Percentiles rank a stretch among this genome's conserved stretches.
phyloP scores from a whole-genome alignment of 208 protist genomes.

The Leishmania gerbilli region DNA sequence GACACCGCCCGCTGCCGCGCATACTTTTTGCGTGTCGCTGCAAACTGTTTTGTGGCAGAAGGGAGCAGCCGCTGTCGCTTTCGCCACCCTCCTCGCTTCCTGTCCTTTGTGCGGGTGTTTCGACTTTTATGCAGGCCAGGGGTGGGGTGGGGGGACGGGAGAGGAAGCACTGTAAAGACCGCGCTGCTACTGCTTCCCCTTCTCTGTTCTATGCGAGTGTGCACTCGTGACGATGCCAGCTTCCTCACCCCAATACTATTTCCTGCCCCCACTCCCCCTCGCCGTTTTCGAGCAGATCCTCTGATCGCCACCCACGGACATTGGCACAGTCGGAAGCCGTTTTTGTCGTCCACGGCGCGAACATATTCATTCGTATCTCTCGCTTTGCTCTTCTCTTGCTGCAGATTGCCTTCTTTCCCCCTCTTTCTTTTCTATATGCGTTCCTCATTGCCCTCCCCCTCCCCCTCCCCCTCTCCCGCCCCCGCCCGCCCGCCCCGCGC shows the following conservation, averaged over 20 bases:
- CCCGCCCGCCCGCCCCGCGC: not conserved
- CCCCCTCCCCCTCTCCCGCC: too few species aligned
- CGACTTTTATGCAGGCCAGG: too few species aligned
- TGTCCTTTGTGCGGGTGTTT: not conserved
- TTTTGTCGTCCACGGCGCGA: not conserved
- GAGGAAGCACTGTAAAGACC: not conserved
- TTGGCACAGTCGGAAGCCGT: not conserved
- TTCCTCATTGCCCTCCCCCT: not conserved
- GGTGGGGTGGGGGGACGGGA: not conserved
- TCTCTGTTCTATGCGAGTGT: not conserved
- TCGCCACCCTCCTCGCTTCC: not conserved
- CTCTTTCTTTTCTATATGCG: not conserved
- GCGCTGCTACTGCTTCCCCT: not conserved
- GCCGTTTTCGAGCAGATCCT: not conserved
- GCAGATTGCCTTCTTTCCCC: not conserved
- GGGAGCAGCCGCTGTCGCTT: not conserved
- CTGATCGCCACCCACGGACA: not conserved
- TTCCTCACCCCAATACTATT: not conserved
- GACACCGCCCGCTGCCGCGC: not conserved
- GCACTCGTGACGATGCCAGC: not conserved
- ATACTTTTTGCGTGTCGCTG: not conserved
- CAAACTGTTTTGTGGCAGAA: not conserved
- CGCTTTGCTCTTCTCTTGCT: not conserved
- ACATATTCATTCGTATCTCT: not conserved
- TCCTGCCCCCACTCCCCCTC: not conserved